A percentile compares a stretch with the other conserved stretches of the same genome.
Evolutionary conservation across 495 filamentous ascomycete species (phyloP).

Genomic region (Penicillium maclennaniae): DNA sequence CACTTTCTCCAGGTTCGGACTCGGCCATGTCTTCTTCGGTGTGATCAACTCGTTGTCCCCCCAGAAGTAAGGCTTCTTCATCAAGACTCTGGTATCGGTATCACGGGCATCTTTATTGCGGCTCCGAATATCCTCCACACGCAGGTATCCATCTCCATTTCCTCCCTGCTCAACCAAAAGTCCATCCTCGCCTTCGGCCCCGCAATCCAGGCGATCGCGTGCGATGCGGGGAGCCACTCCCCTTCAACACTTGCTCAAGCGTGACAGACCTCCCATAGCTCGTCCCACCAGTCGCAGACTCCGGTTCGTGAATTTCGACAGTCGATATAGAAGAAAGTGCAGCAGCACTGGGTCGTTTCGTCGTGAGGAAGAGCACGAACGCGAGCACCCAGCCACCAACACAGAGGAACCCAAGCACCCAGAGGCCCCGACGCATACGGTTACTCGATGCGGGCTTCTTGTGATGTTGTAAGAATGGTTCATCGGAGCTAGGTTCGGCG

Average conservation of each 20-base stretch:
- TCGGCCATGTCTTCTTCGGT: slow-evolving; percentile 65
- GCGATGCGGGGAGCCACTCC: slow-evolving; percentile 62
- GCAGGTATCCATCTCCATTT: slow-evolving; percentile 62
- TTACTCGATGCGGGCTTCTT: slow-evolving; percentile 21
- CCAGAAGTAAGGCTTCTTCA: slow-evolving; percentile 62
- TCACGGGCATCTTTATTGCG: slow-evolving; percentile 43
- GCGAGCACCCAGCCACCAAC: slow-evolving; percentile 77
- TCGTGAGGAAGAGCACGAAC: slow-evolving; percentile 66
- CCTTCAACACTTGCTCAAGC: slow-evolving; percentile 71
- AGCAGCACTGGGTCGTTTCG: slow-evolving; percentile 32
- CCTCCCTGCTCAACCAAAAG: slow-evolving; percentile 67
- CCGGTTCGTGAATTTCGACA: slow-evolving; percentile 49
- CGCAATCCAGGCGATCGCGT: slow-evolving; percentile 83
- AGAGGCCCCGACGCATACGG: slow-evolving; percentile 59
- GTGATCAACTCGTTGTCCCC: slow-evolving; percentile 49
- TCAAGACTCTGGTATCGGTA: slow-evolving; percentile 61
- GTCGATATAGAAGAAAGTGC: slow-evolving; percentile 18
- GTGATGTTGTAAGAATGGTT: slow-evolving; percentile 25
- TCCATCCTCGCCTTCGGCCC: slow-evolving; percentile 81
- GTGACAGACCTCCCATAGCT: slow-evolving; percentile 76
- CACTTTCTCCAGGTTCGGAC: slow-evolving; percentile 78
- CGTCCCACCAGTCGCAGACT: slow-evolving; percentile 56
- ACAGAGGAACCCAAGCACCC: slow-evolving; percentile 62
- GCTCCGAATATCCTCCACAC: slow-evolving; percentile 80
- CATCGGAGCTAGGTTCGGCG: slow-evolving; percentile 19